A percentile compares a stretch with the other conserved stretches of the same genome.
phyloP scores from a whole-genome alignment of 2,329 filamentous ascomycete species.

The Alternaria tenuissima region DNA sequence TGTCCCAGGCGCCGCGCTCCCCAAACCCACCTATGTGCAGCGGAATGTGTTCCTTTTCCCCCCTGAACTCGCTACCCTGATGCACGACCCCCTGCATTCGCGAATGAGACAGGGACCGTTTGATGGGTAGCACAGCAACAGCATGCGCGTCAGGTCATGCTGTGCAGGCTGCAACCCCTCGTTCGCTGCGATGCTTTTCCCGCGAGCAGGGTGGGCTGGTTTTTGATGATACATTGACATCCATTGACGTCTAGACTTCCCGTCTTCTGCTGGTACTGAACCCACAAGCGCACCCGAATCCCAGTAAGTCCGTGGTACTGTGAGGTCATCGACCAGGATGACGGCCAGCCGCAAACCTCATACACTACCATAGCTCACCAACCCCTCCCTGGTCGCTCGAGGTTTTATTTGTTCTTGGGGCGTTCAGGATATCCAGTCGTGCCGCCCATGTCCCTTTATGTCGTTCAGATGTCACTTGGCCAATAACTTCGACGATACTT shows the following conservation, averaged over 20 bases:
- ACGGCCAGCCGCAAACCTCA: conserved; percentile 32
- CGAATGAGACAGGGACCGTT: conserved; percentile 16
- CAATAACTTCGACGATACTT: conserved; percentile 20
- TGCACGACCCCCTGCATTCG: conserved; percentile 14
- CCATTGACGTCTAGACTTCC: conserved; percentile 1
- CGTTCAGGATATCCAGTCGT: not conserved
- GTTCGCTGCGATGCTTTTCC: conserved; percentile 13
- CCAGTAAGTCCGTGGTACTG: conserved; percentile 17
- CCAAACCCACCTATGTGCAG: not conserved
- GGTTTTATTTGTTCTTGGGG: conserved; percentile 10
- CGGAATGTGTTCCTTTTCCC: not conserved
- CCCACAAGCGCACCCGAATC: conserved; percentile 12
- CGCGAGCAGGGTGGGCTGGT: conserved; percentile 6
- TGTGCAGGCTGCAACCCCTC: not conserved
- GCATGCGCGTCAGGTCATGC: conserved; percentile 1
- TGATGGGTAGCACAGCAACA: conserved; percentile 8
- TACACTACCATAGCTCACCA: conserved; percentile 19
- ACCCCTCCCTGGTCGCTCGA: conserved; percentile 7
- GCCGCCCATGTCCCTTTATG: conserved; percentile 12
- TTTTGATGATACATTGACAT: conserved; percentile 3
- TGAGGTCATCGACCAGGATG: conserved; percentile 50
- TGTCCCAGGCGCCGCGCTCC: not conserved
- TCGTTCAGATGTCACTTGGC: conserved; percentile 17
- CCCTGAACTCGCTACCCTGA: conserved; percentile 7
- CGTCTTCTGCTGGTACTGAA: conserved; percentile 11